Percentiles rank a stretch among this genome's conserved stretches.
These are phyloP conservation scores for Podaxis sp. DNA, from an alignment of 768 basidiomycete genomes.

Conservation along the genomic window DNA sequence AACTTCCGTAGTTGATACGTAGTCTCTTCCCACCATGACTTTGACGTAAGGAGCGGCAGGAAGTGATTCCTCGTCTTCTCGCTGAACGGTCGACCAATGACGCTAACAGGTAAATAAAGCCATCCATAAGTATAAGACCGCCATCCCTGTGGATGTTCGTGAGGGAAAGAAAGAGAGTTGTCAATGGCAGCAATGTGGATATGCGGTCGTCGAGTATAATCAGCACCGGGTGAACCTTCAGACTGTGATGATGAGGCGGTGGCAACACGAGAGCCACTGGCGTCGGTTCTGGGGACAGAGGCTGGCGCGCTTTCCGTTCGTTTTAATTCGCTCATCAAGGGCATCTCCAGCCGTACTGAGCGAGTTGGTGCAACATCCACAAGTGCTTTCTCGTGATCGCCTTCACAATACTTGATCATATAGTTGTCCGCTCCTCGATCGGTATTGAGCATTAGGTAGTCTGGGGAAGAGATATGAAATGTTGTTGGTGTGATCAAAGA, in stretches of 20 bases:
- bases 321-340: conserved; percentile 69
- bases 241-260: conserved; percentile 30
- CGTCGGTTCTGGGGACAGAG: conserved; percentile 35
- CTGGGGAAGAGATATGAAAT: conserved; percentile 32
- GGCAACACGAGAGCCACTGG: conserved; percentile 26
- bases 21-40: conserved; percentile 89
- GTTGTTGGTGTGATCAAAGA: neutral
- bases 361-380: conserved; percentile 79
- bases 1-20: conserved; percentile 72
- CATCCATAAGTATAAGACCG: conserved; percentile 85
- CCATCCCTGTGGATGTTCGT: conserved; percentile 82
- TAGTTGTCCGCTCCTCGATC: conserved; percentile 88
- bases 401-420: conserved; percentile 91
- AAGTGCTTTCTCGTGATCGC: conserved; percentile 71
- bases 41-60: conserved; percentile 77
- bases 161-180: conserved; percentile 89
- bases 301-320: conserved; percentile 35
- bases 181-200: conserved; percentile 93
- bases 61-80: conserved; percentile 81
- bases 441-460: conserved; percentile 92
- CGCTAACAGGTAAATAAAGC: conserved; percentile 81
- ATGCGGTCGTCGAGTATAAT: conserved; percentile 69
- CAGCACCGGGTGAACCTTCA: conserved; percentile 33
- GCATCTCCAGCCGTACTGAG: conserved; percentile 64
- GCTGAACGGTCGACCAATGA: conserved; percentile 85